phyloP scores from a whole-genome alignment of 768 basidiomycete species.

The Leucocoprinus leucothites region DNA sequence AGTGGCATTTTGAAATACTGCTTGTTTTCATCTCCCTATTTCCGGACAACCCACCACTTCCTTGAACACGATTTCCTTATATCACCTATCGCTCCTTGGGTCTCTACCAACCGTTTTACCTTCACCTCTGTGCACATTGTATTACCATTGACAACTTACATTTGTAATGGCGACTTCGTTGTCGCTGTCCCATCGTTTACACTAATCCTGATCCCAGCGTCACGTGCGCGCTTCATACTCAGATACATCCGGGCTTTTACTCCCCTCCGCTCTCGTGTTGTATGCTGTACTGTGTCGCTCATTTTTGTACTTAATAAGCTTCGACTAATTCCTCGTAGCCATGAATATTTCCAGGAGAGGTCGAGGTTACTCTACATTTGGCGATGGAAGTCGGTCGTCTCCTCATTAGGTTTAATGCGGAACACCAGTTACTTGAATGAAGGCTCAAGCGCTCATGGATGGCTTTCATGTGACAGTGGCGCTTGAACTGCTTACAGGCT shows the following conservation, averaged over 20 bases:
- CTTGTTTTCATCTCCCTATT: not conserved
- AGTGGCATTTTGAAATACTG: constrained; percentile 2
- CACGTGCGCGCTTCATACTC: not conserved
- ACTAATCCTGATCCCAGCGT: not conserved
- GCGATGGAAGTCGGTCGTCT: no score
- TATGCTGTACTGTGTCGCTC: not conserved
- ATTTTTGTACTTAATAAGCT: no score
- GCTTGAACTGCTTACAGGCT: no score
- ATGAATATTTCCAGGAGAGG: no score
- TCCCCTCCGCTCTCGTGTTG: not conserved
- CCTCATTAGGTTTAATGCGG: no score
- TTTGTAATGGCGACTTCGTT: not conserved
- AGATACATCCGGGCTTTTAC: not conserved
- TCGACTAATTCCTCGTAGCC: no score
- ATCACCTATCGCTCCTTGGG: not conserved
- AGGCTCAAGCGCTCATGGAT: no score
- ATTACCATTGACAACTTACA: not conserved
- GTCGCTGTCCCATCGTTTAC: constrained; percentile 5
- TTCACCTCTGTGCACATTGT: not conserved
- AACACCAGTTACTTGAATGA: no score
- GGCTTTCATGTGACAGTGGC: no score
- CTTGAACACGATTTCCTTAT: no score
- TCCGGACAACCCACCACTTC: no score
- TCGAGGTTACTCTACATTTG: no score
- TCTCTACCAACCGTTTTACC: not conserved